Evolutionary conservation across 2,329 filamentous ascomycete species (phyloP), one percentile per base, ranked within the genome.

Genomic region (Calonectria hongkongensis): DNA sequence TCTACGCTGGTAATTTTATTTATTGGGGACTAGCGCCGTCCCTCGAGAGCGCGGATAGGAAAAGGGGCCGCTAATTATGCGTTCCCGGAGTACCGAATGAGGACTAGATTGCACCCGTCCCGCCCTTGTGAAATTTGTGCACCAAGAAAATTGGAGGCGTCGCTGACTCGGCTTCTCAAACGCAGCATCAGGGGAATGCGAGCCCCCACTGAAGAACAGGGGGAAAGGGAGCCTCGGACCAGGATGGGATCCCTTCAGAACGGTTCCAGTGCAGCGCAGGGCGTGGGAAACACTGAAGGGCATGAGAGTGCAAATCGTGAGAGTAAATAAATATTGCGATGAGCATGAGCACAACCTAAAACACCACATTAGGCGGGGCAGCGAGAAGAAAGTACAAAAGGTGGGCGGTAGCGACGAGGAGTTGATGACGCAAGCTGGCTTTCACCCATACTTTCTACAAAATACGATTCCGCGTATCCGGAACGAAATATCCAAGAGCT

Each of bases 1-100:
- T 66, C 25, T 33, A 51, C 45, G 50, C 43, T 66, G 54, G 66
- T 43, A 68, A 68, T 68, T 43, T 68, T 62, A 60, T 48, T 48
- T 36, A n/a, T 48, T 51, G 58, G 47, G 51, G 33, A 47, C 66
- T 68, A 68, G 66, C 66, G 66, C 56, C 8, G 15, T 51, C 48
- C 21, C 21, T 21, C 18, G 43, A 21, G 33, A 51, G 8, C 45
- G 51, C 45, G 66, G 54, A 36, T 33, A 27, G n/a, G n/a, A 60
- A 60, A 60, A 39, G 54, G 54, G 54, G 54, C 18, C 36, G 54
- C 54, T 2, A 41, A 10, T 58, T 41, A 41, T 60, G 54, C 30
- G 51, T 21, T 27, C 21, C 54, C 33, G 54, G 54, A 60, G 54
- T 41, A 41, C 33, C 54, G 33, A 60, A 60, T 60, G n/a, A 36